phyloP scores from a whole-genome alignment of 2,329 filamentous ascomycete species.

The Bipolaris victoriae region DNA sequence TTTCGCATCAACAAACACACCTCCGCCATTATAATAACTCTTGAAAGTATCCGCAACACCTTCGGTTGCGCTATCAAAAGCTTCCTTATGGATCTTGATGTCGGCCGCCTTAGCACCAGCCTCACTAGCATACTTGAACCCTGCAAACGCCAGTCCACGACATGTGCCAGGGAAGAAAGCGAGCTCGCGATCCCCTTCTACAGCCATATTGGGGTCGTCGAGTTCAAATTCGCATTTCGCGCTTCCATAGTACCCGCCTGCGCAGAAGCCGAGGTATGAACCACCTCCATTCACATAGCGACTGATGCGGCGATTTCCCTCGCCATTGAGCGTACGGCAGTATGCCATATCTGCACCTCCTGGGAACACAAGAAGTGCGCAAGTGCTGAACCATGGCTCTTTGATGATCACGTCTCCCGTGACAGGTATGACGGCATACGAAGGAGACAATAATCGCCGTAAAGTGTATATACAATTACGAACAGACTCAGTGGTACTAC shows the following conservation, averaged over 20 bases:
- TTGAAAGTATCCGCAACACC: slow-evolving; percentile 67
- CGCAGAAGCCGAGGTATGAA: slow-evolving; percentile 87
- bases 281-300: slow-evolving; percentile 88
- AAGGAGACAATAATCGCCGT: slow-evolving; percentile 81
- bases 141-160: slow-evolving; percentile 83
- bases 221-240: slow-evolving; percentile 89
- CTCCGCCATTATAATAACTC: slow-evolving; percentile 93
- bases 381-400: slow-evolving; percentile 88
- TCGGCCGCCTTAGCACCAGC: slow-evolving; percentile 76
- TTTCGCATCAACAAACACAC: slow-evolving; percentile 83
- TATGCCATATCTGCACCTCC: slow-evolving; percentile 95
- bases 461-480: slow-evolving; percentile 87
- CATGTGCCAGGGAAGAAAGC: slow-evolving; percentile 87
- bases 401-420: slow-evolving; percentile 79
- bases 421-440: slow-evolving; percentile 91
- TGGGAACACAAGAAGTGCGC: slow-evolving; percentile 87
- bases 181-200: slow-evolving; percentile 83
- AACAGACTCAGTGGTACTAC: slow-evolving; percentile 86
- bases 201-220: slow-evolving; percentile 79
- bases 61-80: slow-evolving; percentile 57
- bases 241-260: slow-evolving; percentile 89
- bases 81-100: slow-evolving; percentile 67
- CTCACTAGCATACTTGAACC: slow-evolving; percentile 91
- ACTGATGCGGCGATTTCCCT: slow-evolving; percentile 81
- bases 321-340: slow-evolving; percentile 83